Percentiles rank a stretch among this genome's conserved stretches.
Evolutionary conservation across 495 filamentous ascomycete species (phyloP).

Genomic region (Bacidia gigantensis): DNA sequence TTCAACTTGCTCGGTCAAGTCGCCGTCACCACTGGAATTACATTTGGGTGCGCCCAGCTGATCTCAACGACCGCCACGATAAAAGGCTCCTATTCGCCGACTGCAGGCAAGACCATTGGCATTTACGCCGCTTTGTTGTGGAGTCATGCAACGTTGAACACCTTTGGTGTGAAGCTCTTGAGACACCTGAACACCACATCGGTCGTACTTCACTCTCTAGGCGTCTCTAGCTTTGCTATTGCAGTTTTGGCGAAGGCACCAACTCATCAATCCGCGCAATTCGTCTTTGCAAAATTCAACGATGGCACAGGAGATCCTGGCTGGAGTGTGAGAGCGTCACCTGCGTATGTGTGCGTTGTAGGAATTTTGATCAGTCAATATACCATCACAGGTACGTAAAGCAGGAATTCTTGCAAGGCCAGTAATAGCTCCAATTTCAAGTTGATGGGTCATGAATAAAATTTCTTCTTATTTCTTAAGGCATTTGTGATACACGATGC

Average conservation of each 20-base stretch:
- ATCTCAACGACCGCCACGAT: conserved; percentile 46
- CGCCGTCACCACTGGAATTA: conserved; percentile 54
- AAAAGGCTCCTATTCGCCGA: conserved; percentile 36
- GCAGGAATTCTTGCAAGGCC: no score
- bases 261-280: conserved; percentile 42
- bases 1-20: conserved; percentile 47
- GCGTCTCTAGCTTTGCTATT: conserved; percentile 41
- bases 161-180: conserved; percentile 43
- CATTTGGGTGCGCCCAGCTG: conserved; percentile 48
- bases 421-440: no score
- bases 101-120: conserved; percentile 41
- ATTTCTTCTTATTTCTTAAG: no score
- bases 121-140: conserved; percentile 49
- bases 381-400: conserved; percentile 31
- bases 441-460: no score
- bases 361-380: conserved; percentile 44
- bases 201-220: conserved; percentile 45
- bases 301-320: conserved; percentile 36
- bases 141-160: conserved; percentile 44
- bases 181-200: conserved; percentile 48
- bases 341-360: conserved; percentile 40
- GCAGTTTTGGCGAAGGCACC: conserved; percentile 49
- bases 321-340: conserved; percentile 37
- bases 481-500: no score
- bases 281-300: conserved; percentile 47